phyloP scores from a whole-genome alignment of 148 eudicot genomes.

The Cornus florida region DNA sequence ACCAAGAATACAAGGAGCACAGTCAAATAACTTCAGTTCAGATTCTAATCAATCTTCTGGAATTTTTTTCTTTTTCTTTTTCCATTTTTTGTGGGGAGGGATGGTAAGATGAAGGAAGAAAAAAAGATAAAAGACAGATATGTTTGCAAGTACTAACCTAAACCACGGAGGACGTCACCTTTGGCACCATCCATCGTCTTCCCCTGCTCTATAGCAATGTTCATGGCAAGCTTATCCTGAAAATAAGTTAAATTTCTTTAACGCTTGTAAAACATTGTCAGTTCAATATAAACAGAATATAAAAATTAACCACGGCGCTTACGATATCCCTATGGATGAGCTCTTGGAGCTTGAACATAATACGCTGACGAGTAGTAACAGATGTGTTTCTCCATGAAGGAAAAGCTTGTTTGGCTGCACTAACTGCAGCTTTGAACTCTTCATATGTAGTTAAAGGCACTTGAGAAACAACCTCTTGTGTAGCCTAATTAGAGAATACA shows the following conservation, averaged over 20 bases:
- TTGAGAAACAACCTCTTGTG: constrained; percentile 67
- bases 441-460: constrained; percentile 59
- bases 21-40: neutral
- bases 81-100: no score
- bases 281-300: no score
- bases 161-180: constrained; percentile 43
- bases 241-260: neutral
- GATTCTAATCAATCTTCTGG: neutral
- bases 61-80: neutral
- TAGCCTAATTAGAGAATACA: constrained; percentile 44
- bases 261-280: neutral
- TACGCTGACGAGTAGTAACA: constrained; percentile 47
- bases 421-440: constrained; percentile 62
- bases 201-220: constrained; percentile 54
- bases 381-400: constrained; percentile 57
- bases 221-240: constrained; percentile 53
- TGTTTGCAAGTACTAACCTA: constrained; percentile 30
- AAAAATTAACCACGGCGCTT: constrained; percentile 9
- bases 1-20: constrained; percentile 7
- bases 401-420: constrained; percentile 62
- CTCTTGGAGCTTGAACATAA: constrained; percentile 63
- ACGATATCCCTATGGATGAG: constrained; percentile 66
- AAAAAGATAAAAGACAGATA: constrained; percentile 1
- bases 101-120: neutral
- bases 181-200: constrained; percentile 52